Evolutionary conservation across 108 stramenopile species (phyloP).

Genomic region (Stephanodiscus triporus): DNA sequence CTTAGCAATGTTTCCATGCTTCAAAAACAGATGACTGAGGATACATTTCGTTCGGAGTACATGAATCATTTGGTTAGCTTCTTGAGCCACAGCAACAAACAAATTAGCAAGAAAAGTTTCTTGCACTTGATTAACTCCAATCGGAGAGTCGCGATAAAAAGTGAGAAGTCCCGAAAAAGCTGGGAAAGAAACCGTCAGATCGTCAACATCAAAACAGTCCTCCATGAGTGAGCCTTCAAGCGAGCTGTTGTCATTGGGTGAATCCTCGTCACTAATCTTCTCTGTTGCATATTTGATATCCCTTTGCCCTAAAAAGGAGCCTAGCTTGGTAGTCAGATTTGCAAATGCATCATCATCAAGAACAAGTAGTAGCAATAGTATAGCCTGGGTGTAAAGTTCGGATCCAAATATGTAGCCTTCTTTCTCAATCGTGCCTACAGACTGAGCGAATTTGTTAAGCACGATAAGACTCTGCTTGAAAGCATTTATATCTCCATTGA

Average conservation of each 20-base stretch:
- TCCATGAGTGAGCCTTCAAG: slow-evolving; percentile 2
- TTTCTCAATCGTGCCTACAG: slow-evolving; percentile 32
- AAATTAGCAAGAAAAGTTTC: slow-evolving; percentile 34
- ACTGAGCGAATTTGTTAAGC: slow-evolving; percentile 35
- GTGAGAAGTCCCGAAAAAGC: slow-evolving; percentile 29
- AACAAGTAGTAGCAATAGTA: slow-evolving; percentile 23
- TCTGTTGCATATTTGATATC: slow-evolving; percentile 6
- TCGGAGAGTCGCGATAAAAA: slow-evolving; percentile 32
- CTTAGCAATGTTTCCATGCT: slow-evolving; percentile 19
- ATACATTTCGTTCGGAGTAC: slow-evolving; percentile 28
- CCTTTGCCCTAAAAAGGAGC: slow-evolving; percentile 12
- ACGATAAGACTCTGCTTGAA: slow-evolving; percentile 22
- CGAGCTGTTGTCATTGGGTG: background rate
- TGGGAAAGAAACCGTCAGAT: slow-evolving; percentile 32
- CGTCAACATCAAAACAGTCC: slow-evolving; percentile 22
- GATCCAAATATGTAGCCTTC: slow-evolving; percentile 33
- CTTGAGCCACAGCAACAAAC: slow-evolving; percentile 33
- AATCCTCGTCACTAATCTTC: background rate
- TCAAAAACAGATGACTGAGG: slow-evolving; percentile 33
- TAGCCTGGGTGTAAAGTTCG: slow-evolving; percentile 27
- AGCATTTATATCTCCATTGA: slow-evolving; percentile 12
- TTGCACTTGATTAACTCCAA: slow-evolving; percentile 28
- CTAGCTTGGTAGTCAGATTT: slow-evolving; percentile 19
- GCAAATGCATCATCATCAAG: slow-evolving; percentile 27
- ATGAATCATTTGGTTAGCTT: slow-evolving; percentile 30